These are phyloP conservation scores for Blastobotrys raffinosifermentans DNA, from an alignment of 1,139 yeast species.

Conservation along the genomic window DNA sequence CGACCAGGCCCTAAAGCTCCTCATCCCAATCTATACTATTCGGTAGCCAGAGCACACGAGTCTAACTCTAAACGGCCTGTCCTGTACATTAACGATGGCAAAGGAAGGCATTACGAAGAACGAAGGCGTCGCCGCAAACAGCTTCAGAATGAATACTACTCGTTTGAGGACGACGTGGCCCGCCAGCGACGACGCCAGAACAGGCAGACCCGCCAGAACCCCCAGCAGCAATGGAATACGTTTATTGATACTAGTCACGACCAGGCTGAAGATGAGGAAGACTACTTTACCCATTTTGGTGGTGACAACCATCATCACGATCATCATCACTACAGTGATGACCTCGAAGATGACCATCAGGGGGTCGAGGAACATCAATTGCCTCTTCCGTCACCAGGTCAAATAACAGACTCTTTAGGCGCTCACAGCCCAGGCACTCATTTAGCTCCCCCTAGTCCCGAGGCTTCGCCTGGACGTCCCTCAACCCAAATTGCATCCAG, in stretches of 20 bases:
- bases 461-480: background rate
- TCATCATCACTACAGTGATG: background rate
- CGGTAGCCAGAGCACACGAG: conserved; percentile 1
- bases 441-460: background rate
- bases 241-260: conserved; percentile 20
- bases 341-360: background rate
- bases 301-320: background rate
- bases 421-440: background rate
- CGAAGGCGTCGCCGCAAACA: conserved; percentile 2
- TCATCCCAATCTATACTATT: background rate
- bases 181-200: conserved; percentile 14
- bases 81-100: background rate
- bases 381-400: too few relatives aligned
- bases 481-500: background rate
- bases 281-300: too few relatives aligned
- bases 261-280: conserved; percentile 16
- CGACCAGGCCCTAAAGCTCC: background rate
- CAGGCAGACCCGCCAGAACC: conserved; percentile 8
- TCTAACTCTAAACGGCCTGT: background rate
- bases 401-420: background rate
- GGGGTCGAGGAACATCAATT: too few relatives aligned
- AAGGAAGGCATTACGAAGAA: too few relatives aligned
- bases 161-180: conserved; percentile 17
- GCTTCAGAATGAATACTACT: conserved; percentile 2
- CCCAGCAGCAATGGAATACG: conserved; percentile 19